Percentiles rank a stretch among this genome's conserved stretches.
phyloP scores from a whole-genome alignment of 345 rosid genomes.

The Mallotus nudiflorus region DNA sequence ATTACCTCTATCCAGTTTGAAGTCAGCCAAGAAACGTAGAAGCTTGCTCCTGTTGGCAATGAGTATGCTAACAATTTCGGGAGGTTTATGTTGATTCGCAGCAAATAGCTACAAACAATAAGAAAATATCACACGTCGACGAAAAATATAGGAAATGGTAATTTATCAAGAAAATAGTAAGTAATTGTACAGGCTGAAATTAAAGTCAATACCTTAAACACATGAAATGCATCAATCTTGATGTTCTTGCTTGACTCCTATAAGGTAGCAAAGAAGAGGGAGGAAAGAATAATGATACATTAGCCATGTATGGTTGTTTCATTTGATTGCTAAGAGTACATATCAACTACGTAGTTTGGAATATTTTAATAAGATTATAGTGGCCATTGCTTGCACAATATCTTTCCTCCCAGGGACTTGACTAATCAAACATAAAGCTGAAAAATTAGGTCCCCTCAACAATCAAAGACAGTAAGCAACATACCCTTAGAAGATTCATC shows the following conservation, averaged over 20 bases:
- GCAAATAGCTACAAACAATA: conserved; percentile 39
- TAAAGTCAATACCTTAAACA: conserved; percentile 66
- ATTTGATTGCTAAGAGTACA: neutral
- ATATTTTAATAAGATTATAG: neutral
- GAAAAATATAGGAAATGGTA: too few species aligned
- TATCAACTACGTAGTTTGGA: neutral
- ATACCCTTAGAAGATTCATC: conserved; percentile 77
- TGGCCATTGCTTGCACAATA: neutral
- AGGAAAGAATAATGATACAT: neutral
- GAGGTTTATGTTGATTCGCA: conserved; percentile 58
- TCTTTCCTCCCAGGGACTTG: too few species aligned
- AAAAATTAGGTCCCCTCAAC: neutral
- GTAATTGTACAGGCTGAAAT: neutral
- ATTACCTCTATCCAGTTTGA: conserved; percentile 49
- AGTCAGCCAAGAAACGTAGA: conserved; percentile 48
- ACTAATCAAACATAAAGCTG: neutral
- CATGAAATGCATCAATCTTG: conserved; percentile 97
- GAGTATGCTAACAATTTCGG: conserved; percentile 39
- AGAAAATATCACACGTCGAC: neutral
- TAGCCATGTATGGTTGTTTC: neutral
- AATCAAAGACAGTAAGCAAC: neutral
- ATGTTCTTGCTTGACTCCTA: conserved; percentile 99
- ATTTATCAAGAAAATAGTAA: too few species aligned
- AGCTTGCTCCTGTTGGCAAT: conserved; percentile 51
- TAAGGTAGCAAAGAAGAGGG: too few species aligned